These are phyloP conservation scores for Scedosporium boydii DNA, from an alignment of 2,329 filamentous ascomycete species.

Conservation along the genomic window DNA sequence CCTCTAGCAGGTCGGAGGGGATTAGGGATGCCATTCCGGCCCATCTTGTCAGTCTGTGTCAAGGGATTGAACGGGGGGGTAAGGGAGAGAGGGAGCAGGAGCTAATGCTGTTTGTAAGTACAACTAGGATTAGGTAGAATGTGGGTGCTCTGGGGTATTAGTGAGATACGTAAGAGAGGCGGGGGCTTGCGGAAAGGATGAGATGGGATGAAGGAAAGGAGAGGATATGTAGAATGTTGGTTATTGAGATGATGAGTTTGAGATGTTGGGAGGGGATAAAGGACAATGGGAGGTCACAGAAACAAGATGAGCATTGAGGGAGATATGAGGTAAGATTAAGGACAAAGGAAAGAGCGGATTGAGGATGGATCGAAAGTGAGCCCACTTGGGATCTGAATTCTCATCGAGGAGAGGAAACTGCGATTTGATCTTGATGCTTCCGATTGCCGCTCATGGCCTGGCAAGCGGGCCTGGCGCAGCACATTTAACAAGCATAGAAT, in stretches of 20 bases:
- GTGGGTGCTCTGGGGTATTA: background rate
- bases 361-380: too few species aligned
- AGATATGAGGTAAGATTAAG: background rate
- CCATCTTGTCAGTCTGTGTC: background rate
- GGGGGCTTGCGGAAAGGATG: background rate
- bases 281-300: background rate
- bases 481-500: too few species aligned
- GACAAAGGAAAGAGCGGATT: too few species aligned
- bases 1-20: background rate
- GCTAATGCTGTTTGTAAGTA: slow-evolving; percentile 1
- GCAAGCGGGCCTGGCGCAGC: too few species aligned
- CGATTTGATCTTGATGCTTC: too few species aligned
- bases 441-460: too few species aligned
- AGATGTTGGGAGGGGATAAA: too few species aligned
- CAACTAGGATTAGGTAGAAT: slow-evolving; percentile 1
- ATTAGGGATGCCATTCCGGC: background rate
- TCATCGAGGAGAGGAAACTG: too few species aligned
- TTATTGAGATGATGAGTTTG: too few species aligned
- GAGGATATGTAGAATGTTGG: background rate
- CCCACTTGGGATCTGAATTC: too few species aligned
- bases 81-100: background rate
- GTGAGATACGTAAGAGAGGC: background rate
- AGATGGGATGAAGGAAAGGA: background rate
- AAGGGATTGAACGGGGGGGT: background rate
- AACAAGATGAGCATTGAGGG: background rate